Evolutionary conservation across 345 rosid genomes (phyloP), one percentile per base, ranked within the genome.

Genomic region (Aurinia saxatilis): DNA sequence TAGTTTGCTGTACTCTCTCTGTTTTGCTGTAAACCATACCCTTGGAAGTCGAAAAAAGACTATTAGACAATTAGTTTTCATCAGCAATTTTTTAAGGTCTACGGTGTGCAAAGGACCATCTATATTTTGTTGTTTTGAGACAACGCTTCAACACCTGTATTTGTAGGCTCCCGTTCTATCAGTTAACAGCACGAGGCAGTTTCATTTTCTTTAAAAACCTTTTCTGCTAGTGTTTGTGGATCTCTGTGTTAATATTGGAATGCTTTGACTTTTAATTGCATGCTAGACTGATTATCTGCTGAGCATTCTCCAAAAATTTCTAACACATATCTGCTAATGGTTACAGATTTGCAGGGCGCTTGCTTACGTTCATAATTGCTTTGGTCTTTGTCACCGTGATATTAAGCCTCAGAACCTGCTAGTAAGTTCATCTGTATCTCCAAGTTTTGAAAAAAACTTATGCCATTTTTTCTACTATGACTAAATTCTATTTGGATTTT

Each of bases 311-410:
- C 46, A 38, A 12, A 38, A 4, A 15, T 13, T 12, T 36, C 13
- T 71, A 37, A 57, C 48, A 71, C 16, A 50, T 61, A 70, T 49
- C 44, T 67, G 55, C 44, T 46, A 49, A 45, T 60, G 67, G 57
- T 31, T 73, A 64, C 90, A 90, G 97, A 90, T 90, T 59, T 90
- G 95, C 78, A 84, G 97, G 84, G 97, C 97, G n/a, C 95, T 90
- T 71, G 90, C 95, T 36, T 90, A 86, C 72, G 70, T 90, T 60
- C 97, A 90, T 75, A 83, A 84, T 49, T 80, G 86, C 75, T 81
- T 86, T 46, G 97, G 95, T 52, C 84, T 90, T 60, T 90, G 97
- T 75, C 97, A 90, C 66, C 89, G 95, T 70, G 97, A 90, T 71
- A 90, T 90, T 76, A 90, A 90, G 77, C 97, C 97, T 75, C 97